Evolutionary conservation across 805 yeast genomes (phyloP).

Genomic region (Sungouiella thailandica): DNA sequence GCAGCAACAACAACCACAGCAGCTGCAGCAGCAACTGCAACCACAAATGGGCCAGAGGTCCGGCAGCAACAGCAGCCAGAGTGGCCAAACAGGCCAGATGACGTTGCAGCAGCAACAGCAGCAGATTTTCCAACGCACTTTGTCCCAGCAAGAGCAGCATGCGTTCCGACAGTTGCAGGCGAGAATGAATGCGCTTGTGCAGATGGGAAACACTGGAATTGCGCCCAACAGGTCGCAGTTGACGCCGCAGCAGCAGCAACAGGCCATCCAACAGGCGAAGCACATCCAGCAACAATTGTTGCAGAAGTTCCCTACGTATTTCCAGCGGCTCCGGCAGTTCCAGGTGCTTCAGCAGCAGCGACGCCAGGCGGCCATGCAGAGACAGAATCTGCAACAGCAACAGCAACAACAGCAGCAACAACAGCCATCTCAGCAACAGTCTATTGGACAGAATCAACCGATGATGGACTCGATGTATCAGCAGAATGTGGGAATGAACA

Average conservation of each 20-base stretch:
- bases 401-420: conserved; percentile 9
- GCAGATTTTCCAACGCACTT: conserved; percentile 39
- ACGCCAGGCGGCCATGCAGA: conserved; percentile 13
- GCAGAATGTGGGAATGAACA: conserved; percentile 11
- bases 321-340: conserved; percentile 33
- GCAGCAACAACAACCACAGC: too few species aligned
- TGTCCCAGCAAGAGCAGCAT: conserved; percentile 39
- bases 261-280: conserved; percentile 40
- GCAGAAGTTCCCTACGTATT: conserved; percentile 33
- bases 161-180: conserved; percentile 36
- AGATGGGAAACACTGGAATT: conserved; percentile 39
- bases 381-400: conserved; percentile 12
- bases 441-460: conserved; percentile 1
- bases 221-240: conserved; percentile 40
- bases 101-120: conserved; percentile 40
- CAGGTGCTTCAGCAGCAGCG: conserved; percentile 29
- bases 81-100: conserved; percentile 7
- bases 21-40: conserved; percentile 1
- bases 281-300: conserved; percentile 31
- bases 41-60: conserved; percentile 7
- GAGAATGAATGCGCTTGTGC: conserved; percentile 35
- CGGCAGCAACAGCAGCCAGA: conserved; percentile 2
- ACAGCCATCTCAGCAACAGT: conserved; percentile 7
- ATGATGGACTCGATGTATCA: conserved; percentile 8
- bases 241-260: conserved; percentile 41